phyloP scores from a whole-genome alignment of 2,329 filamentous ascomycete species.

The Meredithiella fracta region DNA sequence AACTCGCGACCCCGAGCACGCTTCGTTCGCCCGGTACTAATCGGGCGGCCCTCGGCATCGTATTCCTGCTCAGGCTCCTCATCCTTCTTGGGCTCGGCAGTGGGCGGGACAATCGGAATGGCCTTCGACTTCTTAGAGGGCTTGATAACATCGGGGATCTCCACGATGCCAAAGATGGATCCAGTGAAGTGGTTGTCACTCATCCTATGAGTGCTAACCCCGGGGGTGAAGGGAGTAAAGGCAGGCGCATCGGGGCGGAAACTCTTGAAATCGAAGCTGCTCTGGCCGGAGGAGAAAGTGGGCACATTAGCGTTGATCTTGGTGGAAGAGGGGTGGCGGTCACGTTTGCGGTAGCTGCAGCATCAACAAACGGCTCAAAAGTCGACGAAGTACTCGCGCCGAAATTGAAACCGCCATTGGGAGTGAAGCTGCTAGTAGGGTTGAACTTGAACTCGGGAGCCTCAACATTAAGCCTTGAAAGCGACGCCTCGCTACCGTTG shows the following conservation, averaged over 20 bases:
- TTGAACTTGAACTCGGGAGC: conserved; percentile 80
- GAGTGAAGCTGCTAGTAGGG: conserved; percentile 34
- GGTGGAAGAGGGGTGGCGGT: conserved; percentile 19
- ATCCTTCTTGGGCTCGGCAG: conserved; percentile 24
- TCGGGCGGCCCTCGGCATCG: conserved; percentile 38
- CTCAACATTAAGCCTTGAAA: conserved; percentile 72
- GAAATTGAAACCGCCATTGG: conserved; percentile 29
- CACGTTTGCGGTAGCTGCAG: conserved; percentile 20
- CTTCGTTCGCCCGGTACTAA: conserved; percentile 57
- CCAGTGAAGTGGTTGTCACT: conserved; percentile 25
- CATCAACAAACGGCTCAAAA: conserved; percentile 35
- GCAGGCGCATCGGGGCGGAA: conserved; percentile 63
- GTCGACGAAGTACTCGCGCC: conserved; percentile 18
- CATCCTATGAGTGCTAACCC: conserved; percentile 29
- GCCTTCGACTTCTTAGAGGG: conserved; percentile 62
- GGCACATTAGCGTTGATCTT: conserved; percentile 56
- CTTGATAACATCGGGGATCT: conserved; percentile 47
- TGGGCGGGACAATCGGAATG: conserved; percentile 57
- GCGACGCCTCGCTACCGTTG: conserved; percentile 52
- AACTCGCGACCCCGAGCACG: conserved; percentile 42
- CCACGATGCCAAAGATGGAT: conserved; percentile 56
- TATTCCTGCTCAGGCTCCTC: conserved; percentile 19
- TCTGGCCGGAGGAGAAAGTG: conserved; percentile 51
- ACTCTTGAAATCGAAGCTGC: conserved; percentile 53
- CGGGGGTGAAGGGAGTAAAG: conserved; percentile 46